Percentiles rank a stretch among this genome's conserved stretches.
phyloP scores from a whole-genome alignment of 306 rosid genomes.

The Canavalia ensiformis region DNA sequence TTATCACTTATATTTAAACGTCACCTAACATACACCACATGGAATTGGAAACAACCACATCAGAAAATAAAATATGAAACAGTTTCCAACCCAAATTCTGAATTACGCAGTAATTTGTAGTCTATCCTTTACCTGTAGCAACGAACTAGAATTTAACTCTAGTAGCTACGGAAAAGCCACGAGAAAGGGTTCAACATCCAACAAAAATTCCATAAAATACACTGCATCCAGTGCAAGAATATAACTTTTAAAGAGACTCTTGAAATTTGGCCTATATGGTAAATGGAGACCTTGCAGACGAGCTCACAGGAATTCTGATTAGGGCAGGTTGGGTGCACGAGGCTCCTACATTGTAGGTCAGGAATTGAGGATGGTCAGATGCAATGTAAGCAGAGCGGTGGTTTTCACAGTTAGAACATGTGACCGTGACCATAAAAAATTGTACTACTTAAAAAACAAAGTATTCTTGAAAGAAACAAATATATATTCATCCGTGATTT shows the following conservation, averaged over 20 bases:
- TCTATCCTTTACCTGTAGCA: neutral
- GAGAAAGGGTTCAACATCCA: neutral
- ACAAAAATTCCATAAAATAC: slow-evolving; percentile 1
- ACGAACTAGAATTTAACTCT: neutral
- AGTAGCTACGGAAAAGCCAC: neutral
- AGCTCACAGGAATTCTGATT: neutral
- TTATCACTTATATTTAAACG: neutral
- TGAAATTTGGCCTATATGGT: neutral
- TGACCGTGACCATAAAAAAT: neutral
- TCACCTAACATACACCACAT: slow-evolving; percentile 8
- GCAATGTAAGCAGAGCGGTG: neutral
- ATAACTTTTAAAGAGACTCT: neutral
- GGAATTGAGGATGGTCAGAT: neutral
- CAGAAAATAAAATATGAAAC: neutral
- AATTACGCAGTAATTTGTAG: neutral
- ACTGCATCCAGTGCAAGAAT: neutral
- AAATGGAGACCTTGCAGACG: neutral
- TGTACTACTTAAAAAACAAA: neutral
- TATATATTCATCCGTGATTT: slow-evolving; percentile 4
- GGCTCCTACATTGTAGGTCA: neutral
- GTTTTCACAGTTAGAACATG: neutral
- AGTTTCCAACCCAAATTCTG: neutral
- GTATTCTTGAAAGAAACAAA: slow-evolving; percentile 31
- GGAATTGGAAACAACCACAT: neutral
- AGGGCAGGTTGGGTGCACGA: neutral